Evolutionary conservation across 805 yeast species (phyloP), one percentile per base, ranked within the genome.

Genomic region (Candida ipomoeae): DNA sequence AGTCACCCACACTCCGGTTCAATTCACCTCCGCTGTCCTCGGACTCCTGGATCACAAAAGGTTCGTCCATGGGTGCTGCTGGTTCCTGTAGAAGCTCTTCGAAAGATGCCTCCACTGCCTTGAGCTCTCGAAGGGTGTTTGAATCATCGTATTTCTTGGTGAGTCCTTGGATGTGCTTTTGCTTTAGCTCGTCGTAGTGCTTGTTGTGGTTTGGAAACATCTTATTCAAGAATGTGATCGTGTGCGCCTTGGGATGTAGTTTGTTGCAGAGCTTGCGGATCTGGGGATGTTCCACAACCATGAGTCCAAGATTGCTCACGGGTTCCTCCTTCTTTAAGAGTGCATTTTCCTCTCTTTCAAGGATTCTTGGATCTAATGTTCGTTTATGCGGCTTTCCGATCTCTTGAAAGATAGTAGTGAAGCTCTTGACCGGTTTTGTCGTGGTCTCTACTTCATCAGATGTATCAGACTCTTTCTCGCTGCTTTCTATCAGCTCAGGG

Each of bases 1-100:
- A 49, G 11, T 57, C 58, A 7, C 58, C 55, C 6, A 58, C 62
- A 32, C 61, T 57, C 23, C 54, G 47, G 44, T 57, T 57, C 18
- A 58, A 55, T 18, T 57, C 62, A 3, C 55, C 57, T 10, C 51
- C 47, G 34, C 56, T 54, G 36, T 57, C 60, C 8, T 52, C 54
- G 1, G 50, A 36, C 15, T 57, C 58, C 7, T 51, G 48, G 1
- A 58, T 57, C 14, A 51, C 55, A 32, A 55, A 55, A 2, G 58
- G 56, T 29, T 48, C 52, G n/a, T 55, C 55, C 54, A 51, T 55
- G 11, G 60, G 62, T 2, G 48, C 50, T 3, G 44, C 43, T 2
- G 56, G 51, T 23, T 38, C 49, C 23, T 37, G 39, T 15, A 51
- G 42, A 15, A 37, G 15, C 8, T 31, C 47, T 20, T 21, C 17